A percentile compares a stretch with the other conserved stretches of the same genome.
phyloP scores from a whole-genome alignment of 139 green algal species.

The Chlorella sp. region DNA sequence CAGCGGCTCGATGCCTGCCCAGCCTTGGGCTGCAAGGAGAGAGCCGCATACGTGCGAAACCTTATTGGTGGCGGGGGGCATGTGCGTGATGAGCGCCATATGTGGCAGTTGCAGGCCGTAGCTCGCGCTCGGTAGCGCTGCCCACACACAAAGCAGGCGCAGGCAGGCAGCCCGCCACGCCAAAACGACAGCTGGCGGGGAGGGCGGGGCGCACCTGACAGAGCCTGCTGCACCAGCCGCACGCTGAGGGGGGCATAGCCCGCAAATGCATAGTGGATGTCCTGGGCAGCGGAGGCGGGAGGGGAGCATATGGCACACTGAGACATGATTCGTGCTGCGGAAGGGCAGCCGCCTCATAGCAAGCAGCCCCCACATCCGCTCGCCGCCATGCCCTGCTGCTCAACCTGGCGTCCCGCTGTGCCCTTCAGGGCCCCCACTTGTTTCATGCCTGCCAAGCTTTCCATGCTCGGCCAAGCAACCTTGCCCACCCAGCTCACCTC shows the following conservation, averaged over 20 bases:
- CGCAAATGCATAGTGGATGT: conserved; percentile 64
- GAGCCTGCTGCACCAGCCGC: conserved; percentile 82
- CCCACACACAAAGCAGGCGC: too few relatives aligned
- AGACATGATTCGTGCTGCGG: too few relatives aligned
- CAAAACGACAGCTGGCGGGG: background rate
- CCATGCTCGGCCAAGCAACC: background rate
- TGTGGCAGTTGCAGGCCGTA: background rate
- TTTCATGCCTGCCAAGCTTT: too few relatives aligned
- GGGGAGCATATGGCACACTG: background rate
- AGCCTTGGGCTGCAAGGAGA: background rate
- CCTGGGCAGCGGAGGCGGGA: background rate
- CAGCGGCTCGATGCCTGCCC: conserved; percentile 52
- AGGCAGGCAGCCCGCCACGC: background rate
- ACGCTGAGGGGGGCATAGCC: conserved; percentile 91
- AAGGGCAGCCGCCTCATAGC: too few relatives aligned
- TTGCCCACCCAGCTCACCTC: background rate
- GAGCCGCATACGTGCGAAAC: background rate
- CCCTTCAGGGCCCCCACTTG: too few relatives aligned
- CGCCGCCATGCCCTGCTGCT: too few relatives aligned
- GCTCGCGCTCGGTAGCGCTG: background rate
- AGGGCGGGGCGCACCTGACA: conserved; percentile 33
- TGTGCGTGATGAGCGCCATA: too few relatives aligned
- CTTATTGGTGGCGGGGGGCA: background rate
- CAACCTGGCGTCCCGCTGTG: too few relatives aligned
- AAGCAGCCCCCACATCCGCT: too few relatives aligned